Base-by-base conservation (phyloP, 768 basidiomycete species). In the Amanita phalloides region DNA sequence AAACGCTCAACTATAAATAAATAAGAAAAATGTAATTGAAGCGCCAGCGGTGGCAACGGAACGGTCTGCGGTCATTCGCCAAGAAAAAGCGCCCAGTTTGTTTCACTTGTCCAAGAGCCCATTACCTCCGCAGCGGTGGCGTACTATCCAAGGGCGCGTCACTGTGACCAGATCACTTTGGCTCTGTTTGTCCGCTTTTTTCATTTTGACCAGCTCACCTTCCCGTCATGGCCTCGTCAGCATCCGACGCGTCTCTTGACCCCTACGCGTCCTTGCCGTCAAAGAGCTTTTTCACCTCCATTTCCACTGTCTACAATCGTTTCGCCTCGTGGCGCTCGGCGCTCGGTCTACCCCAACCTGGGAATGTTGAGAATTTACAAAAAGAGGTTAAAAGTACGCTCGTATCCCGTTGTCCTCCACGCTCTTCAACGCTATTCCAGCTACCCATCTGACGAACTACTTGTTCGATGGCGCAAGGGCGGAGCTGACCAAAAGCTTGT, bases 391-490 rank as follows among this genome's bases (percentile, higher is more conserved):
- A 93, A 70, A 68, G 94, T 95, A 60, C 55, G 81, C 66, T 30
- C 39, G 48, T 33, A 32, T 32, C 33, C 30, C 48, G 38, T 52
- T 41, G 41, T 38, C 42, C 28, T 23, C 9, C 42, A 23, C 17
- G 36, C 37, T 58, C 48, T 53, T 54, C 45, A 49, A 39, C 37
- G 21, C n/a, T 45, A 30, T 32, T 28, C 2, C 66, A 97, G 94
- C 80, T 49, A 95, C 92, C 10, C 91, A 91, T 61, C 70, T 97
- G 46, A 87, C 85, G 42, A 96, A 95, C 73, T 95, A 86, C 71
- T 82, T 92, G 63, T 98, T 98, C 66, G 96, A 99, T 73, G 96
- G 96, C 57, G 96, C 88, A 25, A 78, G 94, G 59, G 96, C 95
- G 30, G 96, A 99, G 73, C 74, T 98, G 60, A 86, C 90, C 45